These are phyloP conservation scores for Pythium vanterpoolii DNA, from an alignment of 352 stramenopile genomes.

Conservation along the genomic window DNA sequence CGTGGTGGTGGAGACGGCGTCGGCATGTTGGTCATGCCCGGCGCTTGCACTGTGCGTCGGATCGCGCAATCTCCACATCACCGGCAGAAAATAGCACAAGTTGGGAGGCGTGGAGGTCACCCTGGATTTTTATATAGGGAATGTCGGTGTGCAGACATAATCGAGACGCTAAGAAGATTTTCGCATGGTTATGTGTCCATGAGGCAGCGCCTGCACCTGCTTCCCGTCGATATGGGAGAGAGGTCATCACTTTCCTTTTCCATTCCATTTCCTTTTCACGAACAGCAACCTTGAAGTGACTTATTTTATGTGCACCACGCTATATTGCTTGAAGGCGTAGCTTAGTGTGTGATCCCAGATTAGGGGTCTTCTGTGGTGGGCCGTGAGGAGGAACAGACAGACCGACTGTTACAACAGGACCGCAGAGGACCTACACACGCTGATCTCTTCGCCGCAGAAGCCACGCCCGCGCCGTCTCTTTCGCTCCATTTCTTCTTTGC, in stretches of 20 bases:
- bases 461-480: not conserved
- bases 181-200: too few species aligned
- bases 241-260: too few species aligned
- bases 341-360: slow-evolving; percentile 1
- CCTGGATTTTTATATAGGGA: too few species aligned
- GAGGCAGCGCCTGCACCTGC: not conserved
- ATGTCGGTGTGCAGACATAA: too few species aligned
- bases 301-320: slow-evolving; percentile 4
- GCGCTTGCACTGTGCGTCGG: not conserved
- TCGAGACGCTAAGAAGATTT: too few species aligned
- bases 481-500: not conserved
- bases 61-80: not conserved
- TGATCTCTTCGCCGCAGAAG: not conserved
- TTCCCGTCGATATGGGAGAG: too few species aligned
- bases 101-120: too few species aligned
- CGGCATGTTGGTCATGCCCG: not conserved
- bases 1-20: not conserved
- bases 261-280: not conserved
- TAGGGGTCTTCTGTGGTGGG: not conserved
- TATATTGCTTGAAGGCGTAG: not conserved
- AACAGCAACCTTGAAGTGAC: not conserved
- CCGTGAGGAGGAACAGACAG: too few species aligned
- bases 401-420: slow-evolving; percentile 7
- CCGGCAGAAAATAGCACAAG: not conserved
- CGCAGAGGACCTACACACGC: not conserved